These are phyloP conservation scores for Triticum urartu DNA, from an alignment of 176 grass and related monocot species.

Conservation along the genomic window DNA sequence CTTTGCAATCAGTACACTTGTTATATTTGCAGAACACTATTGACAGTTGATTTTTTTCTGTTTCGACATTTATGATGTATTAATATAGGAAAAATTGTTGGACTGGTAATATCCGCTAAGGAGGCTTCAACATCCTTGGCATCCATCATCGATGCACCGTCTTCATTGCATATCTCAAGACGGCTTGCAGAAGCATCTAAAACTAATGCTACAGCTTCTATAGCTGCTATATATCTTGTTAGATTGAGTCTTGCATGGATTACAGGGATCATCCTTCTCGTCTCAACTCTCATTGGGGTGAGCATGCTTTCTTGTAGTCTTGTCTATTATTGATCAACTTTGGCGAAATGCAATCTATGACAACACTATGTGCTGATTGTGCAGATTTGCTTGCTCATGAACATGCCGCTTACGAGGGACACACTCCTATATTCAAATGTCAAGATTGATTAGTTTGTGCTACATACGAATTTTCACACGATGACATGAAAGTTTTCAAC, in stretches of 20 bases:
- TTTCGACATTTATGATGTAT: neutral
- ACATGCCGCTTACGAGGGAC: conserved; percentile 92
- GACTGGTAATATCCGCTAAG: conserved; percentile 56
- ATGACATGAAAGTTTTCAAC: neutral
- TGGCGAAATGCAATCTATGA: neutral
- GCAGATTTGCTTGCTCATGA: conserved; percentile 77
- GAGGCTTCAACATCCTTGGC: conserved; percentile 37
- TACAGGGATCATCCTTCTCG: conserved; percentile 86
- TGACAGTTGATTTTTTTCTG: neutral
- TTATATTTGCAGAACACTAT: neutral
- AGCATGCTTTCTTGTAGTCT: conserved; percentile 22
- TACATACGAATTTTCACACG: neutral
- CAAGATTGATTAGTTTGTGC: conserved; percentile 76
- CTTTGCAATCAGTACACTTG: conserved; percentile 9
- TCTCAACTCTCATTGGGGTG: conserved; percentile 91
- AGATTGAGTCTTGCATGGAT: conserved; percentile 85
- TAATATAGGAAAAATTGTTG: conserved; percentile 74
- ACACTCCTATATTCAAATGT: conserved; percentile 95
- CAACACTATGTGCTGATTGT: conserved; percentile 16
- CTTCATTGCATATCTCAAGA: conserved; percentile 63
- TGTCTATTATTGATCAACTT: neutral
- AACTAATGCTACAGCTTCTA: conserved; percentile 29
- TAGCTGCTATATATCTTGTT: conserved; percentile 48
- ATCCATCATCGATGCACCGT: conserved; percentile 60
- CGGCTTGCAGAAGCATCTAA: conserved; percentile 62